phyloP scores from a whole-genome alignment of 495 filamentous ascomycete species.

The Acidiella bohemica region DNA sequence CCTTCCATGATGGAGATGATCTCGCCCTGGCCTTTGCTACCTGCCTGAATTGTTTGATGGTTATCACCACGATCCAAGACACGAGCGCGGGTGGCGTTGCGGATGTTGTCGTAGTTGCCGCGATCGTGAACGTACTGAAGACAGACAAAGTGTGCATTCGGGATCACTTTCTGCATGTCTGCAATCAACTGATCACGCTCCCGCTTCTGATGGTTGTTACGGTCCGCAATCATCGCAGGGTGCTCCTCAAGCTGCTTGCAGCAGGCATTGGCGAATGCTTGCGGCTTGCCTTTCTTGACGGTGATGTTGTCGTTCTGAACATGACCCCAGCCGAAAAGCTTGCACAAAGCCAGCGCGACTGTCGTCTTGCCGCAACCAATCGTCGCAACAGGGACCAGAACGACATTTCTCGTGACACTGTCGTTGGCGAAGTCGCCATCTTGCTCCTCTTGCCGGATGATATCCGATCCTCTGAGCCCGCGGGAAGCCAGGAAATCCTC shows the following conservation, averaged over 20 bases:
- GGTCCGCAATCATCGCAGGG: constrained; percentile 75
- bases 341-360: constrained; percentile 63
- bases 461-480: constrained; percentile 74
- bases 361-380: constrained; percentile 97
- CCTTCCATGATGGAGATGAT: constrained; percentile 88
- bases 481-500: constrained; percentile 71
- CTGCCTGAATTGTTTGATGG: constrained; percentile 92
- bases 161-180: constrained; percentile 50
- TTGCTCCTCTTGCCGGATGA: constrained; percentile 50
- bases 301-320: constrained; percentile 93
- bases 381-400: constrained; percentile 78
- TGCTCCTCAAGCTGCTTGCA: constrained; percentile 42
- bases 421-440: constrained; percentile 29
- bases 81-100: constrained; percentile 59
- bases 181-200: constrained; percentile 78
- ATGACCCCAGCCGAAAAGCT: constrained; percentile 86
- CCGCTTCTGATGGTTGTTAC: constrained; percentile 82
- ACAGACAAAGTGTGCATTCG: constrained; percentile 65
- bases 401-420: constrained; percentile 47
- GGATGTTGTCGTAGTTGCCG: constrained; percentile 45
- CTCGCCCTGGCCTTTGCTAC: constrained; percentile 48
- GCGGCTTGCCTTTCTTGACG: constrained; percentile 55
- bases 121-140: constrained; percentile 79
- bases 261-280: constrained; percentile 56
- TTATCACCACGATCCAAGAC: constrained; percentile 84